Base-by-base conservation (phyloP, 1,139 yeast genomes). In the Cylindricascospora bacillispora region DNA sequence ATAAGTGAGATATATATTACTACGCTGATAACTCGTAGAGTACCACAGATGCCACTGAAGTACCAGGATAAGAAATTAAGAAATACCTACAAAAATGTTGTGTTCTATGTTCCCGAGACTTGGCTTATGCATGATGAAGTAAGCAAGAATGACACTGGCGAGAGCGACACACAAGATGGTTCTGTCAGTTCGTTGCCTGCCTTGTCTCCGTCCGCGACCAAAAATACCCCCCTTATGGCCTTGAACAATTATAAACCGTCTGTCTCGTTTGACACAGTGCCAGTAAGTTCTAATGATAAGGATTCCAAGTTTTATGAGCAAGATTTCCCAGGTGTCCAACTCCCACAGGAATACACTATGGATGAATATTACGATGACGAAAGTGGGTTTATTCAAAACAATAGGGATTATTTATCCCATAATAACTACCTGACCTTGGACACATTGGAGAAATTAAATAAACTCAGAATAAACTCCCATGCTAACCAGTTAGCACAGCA, bases 261-360 rank as follows among this genome's bases (percentile, higher is more conserved):
- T 10, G 52, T 53, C 5, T 52, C 57, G 0, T 52, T 52, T 32
- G 44, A 53, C 29, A 53, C 58, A 1, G 57, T 52, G 2, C 58
- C 58, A 2, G 31, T 35, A 13, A 33, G 36, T 14, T 33, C 32
- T 23, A 51, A 43, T 10, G 31, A 32, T 15, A 39, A 45, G 6
- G 29, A 29, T 9, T 36, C 38, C 13, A 44, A 40, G 3, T 38
- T 41, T 15, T 40, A 37, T 24, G 36, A 39, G n/a, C 26, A 25
- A 16, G 43, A 43, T 11, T 41, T 43, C 29, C 35, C 39, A 7
- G 47, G 48, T 18, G 43, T 37, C 10, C 40, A 42, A 26, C 30
- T 40, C 13, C 39, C 43, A 4, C 33, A 36, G 18, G 47, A 47
- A 14, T 40, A 41, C 22, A 39, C 44, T 1, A 39, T 45, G 39